Evolutionary conservation across 495 filamentous ascomycete species (phyloP).

Genomic region (Thermothielavioides terrestris): DNA sequence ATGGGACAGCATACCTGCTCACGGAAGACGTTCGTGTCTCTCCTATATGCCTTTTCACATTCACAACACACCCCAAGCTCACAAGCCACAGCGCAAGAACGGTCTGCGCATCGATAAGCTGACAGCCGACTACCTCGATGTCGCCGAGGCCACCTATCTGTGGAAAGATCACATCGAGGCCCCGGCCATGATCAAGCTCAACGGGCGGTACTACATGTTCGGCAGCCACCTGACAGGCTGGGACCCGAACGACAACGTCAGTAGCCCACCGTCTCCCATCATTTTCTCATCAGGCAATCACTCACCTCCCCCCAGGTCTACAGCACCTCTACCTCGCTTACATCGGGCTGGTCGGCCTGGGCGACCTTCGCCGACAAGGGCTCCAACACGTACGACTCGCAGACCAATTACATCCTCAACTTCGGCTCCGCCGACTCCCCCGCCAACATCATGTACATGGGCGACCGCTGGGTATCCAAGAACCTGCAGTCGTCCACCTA

Average conservation of each 20-base stretch:
- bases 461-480: conserved; percentile 52
- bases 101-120: conserved; percentile 45
- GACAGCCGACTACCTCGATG: conserved; percentile 39
- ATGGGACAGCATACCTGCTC: conserved; percentile 53
- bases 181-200: conserved; percentile 34
- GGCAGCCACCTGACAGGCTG: conserved; percentile 33
- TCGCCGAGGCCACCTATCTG: conserved; percentile 15
- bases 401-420: conserved; percentile 44
- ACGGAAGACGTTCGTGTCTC: conserved; percentile 50
- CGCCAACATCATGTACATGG: conserved; percentile 50
- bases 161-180: conserved; percentile 33
- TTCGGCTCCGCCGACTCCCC: conserved; percentile 17
- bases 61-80: conserved; percentile 8
- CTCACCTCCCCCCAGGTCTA: conserved; percentile 6
- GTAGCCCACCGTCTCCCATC: neutral
- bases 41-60: neutral
- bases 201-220: conserved; percentile 34
- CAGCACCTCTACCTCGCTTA: conserved; percentile 30
- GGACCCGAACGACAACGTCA: conserved; percentile 58
- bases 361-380: conserved; percentile 48
- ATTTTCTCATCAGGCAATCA: neutral
- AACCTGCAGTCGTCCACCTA: conserved; percentile 56
- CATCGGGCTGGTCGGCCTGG: conserved; percentile 50
- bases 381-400: conserved; percentile 45
- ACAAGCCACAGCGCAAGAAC: conserved; percentile 32